Conservation (phyloP, 2,329 filamentous ascomycete species). For the Neurospora sp. region DNA sequence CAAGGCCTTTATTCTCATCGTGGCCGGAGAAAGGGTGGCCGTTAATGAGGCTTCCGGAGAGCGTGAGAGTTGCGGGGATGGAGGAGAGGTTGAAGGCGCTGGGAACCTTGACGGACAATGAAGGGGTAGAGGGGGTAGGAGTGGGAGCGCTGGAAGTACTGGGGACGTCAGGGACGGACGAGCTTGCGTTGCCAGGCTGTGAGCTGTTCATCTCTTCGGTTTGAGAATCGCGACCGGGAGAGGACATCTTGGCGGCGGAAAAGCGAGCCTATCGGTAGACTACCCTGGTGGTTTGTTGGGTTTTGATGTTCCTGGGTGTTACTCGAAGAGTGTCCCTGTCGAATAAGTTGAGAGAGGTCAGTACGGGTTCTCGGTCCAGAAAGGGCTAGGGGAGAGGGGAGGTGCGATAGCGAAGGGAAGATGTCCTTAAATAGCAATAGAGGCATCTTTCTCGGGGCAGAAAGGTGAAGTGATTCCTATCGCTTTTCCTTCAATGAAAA, state of each 20-base stretch:
- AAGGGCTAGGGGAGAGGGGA: background rate
- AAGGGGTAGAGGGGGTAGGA: background rate
- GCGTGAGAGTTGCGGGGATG: background rate
- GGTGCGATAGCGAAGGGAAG: background rate
- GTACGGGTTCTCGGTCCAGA: background rate
- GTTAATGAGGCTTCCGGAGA: background rate
- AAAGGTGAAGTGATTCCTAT: background rate
- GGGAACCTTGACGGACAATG: background rate
- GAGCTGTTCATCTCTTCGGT: background rate
- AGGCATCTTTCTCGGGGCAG: background rate
- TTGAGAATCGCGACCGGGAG: background rate
- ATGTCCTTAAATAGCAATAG: background rate
- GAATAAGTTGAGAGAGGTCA: background rate
- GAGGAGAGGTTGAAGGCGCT: background rate
- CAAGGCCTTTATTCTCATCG: fast-evolving
- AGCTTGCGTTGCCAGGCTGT: background rate
- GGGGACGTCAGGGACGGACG: background rate
- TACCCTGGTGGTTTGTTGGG: background rate
- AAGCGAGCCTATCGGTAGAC: background rate
- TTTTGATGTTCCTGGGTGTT: background rate
- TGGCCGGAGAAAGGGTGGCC: background rate
- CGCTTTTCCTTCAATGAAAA: background rate
- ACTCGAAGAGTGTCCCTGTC: background rate
- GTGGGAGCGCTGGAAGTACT: background rate
- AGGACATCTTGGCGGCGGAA: background rate